These are phyloP conservation scores for Curvularia verruculosa DNA, from an alignment of 2,329 filamentous ascomycete genomes.

Conservation along the genomic window DNA sequence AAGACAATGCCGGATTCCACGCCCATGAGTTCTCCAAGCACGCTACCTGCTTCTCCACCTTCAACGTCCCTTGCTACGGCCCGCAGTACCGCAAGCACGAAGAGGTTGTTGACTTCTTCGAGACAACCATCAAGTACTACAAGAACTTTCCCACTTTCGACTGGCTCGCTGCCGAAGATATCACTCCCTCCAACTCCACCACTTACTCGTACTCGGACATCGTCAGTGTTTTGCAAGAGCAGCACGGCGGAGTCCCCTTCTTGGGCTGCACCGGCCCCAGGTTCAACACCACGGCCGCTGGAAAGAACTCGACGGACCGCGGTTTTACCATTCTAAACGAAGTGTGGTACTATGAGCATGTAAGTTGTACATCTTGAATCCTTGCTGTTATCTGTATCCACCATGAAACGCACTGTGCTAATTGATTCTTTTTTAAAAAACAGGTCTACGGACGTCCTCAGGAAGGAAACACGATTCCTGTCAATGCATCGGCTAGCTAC, in stretches of 20 bases:
- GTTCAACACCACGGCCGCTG: constrained; percentile 66
- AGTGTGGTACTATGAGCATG: constrained; percentile 71
- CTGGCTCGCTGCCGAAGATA: constrained; percentile 63
- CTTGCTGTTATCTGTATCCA: not conserved
- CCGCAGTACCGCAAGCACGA: constrained; percentile 61
- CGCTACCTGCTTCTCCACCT: constrained; percentile 70
- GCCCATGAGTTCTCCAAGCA: constrained; percentile 72
- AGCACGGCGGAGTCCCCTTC: constrained; percentile 63
- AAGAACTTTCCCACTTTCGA: constrained; percentile 63
- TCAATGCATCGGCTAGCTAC: constrained; percentile 56
- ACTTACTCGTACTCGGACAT: constrained; percentile 62
- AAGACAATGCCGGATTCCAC: constrained; percentile 67
- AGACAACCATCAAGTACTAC: constrained; percentile 65
- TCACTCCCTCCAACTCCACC: constrained; percentile 65
- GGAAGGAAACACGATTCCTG: constrained; percentile 55
- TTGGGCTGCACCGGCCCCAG: constrained; percentile 66
- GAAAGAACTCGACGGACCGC: constrained; percentile 60
- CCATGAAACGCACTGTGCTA: not conserved
- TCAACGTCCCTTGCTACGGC: constrained; percentile 69
- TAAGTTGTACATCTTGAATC: constrained; percentile 30
- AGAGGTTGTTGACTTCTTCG: constrained; percentile 69
- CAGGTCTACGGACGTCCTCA: constrained; percentile 61
- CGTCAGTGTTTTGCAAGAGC: constrained; percentile 56
- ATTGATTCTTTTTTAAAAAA: not conserved
- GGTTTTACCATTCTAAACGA: constrained; percentile 65